These are phyloP conservation scores for Diaporthe humulicola DNA, from an alignment of 2,329 filamentous ascomycete genomes.

Conservation along the genomic window DNA sequence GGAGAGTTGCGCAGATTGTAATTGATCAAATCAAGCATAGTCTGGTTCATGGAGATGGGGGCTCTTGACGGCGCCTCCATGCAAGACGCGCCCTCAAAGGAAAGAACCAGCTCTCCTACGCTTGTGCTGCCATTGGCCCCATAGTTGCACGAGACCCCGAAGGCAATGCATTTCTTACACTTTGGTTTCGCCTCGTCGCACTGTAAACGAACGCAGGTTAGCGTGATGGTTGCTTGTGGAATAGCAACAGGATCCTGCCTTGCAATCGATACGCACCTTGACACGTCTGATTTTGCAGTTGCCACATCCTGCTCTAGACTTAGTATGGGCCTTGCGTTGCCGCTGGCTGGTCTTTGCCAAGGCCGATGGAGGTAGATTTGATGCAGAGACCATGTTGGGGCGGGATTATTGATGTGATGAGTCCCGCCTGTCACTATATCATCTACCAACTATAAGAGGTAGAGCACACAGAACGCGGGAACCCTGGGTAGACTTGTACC, in stretches of 20 bases:
- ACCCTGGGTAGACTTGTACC: background rate
- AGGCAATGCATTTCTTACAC: slow-evolving; percentile 62
- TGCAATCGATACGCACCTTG: slow-evolving; percentile 56
- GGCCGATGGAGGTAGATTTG: background rate
- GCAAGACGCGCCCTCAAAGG: slow-evolving; percentile 44
- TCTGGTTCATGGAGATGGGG: slow-evolving; percentile 40
- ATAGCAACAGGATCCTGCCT: background rate
- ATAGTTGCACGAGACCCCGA: slow-evolving; percentile 64
- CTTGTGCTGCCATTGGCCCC: slow-evolving; percentile 42
- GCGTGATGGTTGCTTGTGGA: background rate
- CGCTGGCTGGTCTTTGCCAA: slow-evolving; percentile 32
- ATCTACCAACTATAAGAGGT: background rate
- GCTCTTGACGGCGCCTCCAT: slow-evolving; percentile 41
- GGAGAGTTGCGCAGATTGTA: slow-evolving; percentile 39
- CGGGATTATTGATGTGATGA: no score
- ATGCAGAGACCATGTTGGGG: background rate
- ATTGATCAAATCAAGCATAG: slow-evolving; percentile 42
- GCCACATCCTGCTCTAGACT: slow-evolving; percentile 66
- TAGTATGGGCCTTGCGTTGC: slow-evolving; percentile 59
- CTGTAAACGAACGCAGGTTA: slow-evolving; percentile 47
- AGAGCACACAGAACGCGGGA: background rate
- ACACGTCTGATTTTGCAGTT: slow-evolving; percentile 69
- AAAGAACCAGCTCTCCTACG: slow-evolving; percentile 49
- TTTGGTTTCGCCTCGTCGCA: slow-evolving; percentile 66
- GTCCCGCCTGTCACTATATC: background rate